Evolutionary conservation across 805 yeast genomes (phyloP), one percentile per base, ranked within the genome.

Genomic region (Cephaloascus albidus): DNA sequence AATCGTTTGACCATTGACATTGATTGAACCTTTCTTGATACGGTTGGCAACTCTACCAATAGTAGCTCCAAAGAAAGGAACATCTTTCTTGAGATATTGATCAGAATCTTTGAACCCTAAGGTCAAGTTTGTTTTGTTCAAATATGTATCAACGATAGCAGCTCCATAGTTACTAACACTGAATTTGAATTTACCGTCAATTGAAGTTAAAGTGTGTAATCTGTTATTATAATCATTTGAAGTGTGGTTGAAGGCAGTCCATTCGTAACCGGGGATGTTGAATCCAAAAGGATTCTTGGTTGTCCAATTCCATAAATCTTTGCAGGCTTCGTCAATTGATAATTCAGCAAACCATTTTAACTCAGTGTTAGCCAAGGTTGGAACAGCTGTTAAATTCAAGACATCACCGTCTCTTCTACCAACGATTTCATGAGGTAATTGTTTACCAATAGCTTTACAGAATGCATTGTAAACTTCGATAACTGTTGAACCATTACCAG

Each of bases 401-500:
- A 84, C 94, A 55, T 85, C 94, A 27, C 94, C 93, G 14, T 65
- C 77, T 42, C 93, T 72, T 55, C 88, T 74, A 4, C 72, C 78
- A 30, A 66, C 74, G n/a, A 83, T 66, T 46, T 77, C 80, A 50
- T 68, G 77, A 4, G 88, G 83, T 38, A 85, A 66, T 27, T 72
- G 67, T 36, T 70, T 63, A 31, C 87, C 87, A 4, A 76, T 78
- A 10, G 83, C 83, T 38, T 68, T 66, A 50, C 76, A 68, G 56
- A 84, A 85, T 1, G 84, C 79, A 40, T 70, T 54, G 51, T 76
- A 70, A 34, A 85, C 79, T 48, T 85, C 88, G 41, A 82, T 65
- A 4, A 85, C 94, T 1, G 90, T 81, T 10, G 80, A 66, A n/a
- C 94, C 94, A 19, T 63, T 72, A 23, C 94, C 94, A 12, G 89